phyloP scores from a whole-genome alignment of 768 basidiomycete species.

The Hygrophoropsis aurantiaca region DNA sequence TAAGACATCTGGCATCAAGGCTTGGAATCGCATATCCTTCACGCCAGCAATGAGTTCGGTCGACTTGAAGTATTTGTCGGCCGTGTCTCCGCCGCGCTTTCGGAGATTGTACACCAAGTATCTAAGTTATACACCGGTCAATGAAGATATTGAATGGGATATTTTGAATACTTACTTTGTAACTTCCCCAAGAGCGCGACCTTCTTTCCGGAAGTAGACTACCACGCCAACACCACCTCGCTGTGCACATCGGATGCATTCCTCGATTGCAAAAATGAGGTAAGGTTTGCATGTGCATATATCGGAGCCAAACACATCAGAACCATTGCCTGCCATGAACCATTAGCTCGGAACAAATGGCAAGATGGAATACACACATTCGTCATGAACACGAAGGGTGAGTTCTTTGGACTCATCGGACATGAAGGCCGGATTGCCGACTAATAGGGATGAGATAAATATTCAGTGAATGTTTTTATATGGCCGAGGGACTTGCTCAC shows the following conservation, averaged over 20 bases:
- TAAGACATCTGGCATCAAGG: slow-evolving; percentile 93
- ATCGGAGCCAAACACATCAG: slow-evolving; percentile 93
- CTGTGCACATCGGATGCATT: slow-evolving; percentile 83
- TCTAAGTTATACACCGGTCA: slow-evolving; percentile 32
- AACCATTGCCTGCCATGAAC: slow-evolving; percentile 72
- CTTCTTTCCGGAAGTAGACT: slow-evolving; percentile 94
- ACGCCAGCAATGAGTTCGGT: slow-evolving; percentile 95
- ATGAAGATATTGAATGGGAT: slow-evolving; percentile 1
- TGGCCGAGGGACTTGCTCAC: slow-evolving; percentile 36
- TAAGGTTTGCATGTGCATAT: slow-evolving; percentile 95
- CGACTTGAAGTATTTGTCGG: slow-evolving; percentile 90
- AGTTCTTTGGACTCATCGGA: slow-evolving; percentile 76
- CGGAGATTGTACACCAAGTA: slow-evolving; percentile 96
- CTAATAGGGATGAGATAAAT: slow-evolving; percentile 35
- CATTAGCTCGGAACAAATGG: not conserved
- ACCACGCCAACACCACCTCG: slow-evolving; percentile 89
- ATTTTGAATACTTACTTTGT: slow-evolving; percentile 60
- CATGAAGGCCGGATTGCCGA: slow-evolving; percentile 81
- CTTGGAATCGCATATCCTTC: slow-evolving; percentile 94
- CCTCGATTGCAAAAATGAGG: slow-evolving; percentile 88
- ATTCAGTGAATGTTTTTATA: slow-evolving; percentile 3
- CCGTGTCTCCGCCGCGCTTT: slow-evolving; percentile 91
- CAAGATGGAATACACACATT: slow-evolving; percentile 55
- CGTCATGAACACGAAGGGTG: slow-evolving; percentile 89
- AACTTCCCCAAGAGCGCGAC: slow-evolving; percentile 90